Conservation (phyloP, 2,329 filamentous ascomycete genomes). For the Ascochyta viciae-villosae region DNA sequence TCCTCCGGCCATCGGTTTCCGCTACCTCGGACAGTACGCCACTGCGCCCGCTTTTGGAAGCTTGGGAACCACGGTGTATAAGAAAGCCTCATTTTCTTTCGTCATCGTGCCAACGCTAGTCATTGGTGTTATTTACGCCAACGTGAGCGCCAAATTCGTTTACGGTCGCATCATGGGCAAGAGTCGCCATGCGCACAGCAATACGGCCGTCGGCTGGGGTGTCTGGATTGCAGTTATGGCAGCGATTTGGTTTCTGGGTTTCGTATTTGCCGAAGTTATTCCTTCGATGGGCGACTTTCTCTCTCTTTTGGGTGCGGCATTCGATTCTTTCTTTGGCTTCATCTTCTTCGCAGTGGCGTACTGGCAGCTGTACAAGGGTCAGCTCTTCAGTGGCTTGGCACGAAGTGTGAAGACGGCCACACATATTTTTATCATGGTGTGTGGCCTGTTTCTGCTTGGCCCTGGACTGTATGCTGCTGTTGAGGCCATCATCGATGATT, state of each 20-base stretch:
- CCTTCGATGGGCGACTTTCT: conserved; percentile 82
- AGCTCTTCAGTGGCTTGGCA: conserved; percentile 54
- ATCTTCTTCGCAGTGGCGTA: conserved; percentile 90
- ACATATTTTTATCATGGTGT: conserved; percentile 55
- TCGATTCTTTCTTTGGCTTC: conserved; percentile 91
- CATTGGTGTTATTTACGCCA: conserved; percentile 86
- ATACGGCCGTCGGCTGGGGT: conserved; percentile 82
- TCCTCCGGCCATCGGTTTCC: conserved; percentile 82
- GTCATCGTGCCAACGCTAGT: conserved; percentile 95
- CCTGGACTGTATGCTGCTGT: conserved; percentile 62
- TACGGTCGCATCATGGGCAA: conserved; percentile 87
- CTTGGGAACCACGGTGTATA: conserved; percentile 73
- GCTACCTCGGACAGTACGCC: conserved; percentile 86
- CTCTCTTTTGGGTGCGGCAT: conserved; percentile 78
- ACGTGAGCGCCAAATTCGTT: conserved; percentile 84
- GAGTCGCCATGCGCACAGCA: conserved; percentile 77
- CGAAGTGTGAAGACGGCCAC: conserved; percentile 54
- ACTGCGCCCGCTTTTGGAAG: conserved; percentile 87
- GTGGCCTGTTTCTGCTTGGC: conserved; percentile 59
- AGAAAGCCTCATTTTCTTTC: conserved; percentile 89
- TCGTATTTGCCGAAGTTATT: conserved; percentile 89
- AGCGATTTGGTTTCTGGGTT: conserved; percentile 78
- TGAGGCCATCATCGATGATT: conserved; percentile 61
- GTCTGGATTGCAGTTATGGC: conserved; percentile 78
- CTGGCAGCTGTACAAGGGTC: conserved; percentile 73